Base-by-base conservation (phyloP, 371 early-diverging fungal species). In the Mucor ambiguus region DNA sequence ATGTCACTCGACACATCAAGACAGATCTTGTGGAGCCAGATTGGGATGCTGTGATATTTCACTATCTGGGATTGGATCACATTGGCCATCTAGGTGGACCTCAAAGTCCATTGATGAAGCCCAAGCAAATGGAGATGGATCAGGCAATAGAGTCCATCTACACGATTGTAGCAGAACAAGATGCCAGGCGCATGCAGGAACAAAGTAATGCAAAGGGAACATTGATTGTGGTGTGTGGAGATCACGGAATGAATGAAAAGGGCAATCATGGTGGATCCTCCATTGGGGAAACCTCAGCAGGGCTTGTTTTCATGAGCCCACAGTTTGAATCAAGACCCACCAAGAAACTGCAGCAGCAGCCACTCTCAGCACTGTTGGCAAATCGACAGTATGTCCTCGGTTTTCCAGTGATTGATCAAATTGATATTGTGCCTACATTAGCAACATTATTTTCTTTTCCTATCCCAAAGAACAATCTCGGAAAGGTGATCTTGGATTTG, bases 231-330 rank as follows among this genome's bases (percentile, higher is more conserved):
- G 79, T 99, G 12, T 88, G 97, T 61, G 98, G 99, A 37, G 99
- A 99, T 81, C 99, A 99, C 77, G 99, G 99, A 1, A 98, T 99
- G 95, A 98, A 97, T 73, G 89, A 93, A 85, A 78, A 75, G 55
- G 89, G 89, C 12, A 88, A 88, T 55, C 89, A 89, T 64, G 89
- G 89, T 22, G 89, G 89, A 3, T 87, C 89, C 14, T 88, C 89
- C 9, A 62, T 72, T 49, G 87, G 85, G 1, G 89, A 89, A 67
- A 87, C 80, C 5, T 86, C 89, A 10, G 78, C 89, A 5, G 86
- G 81, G 1, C 61, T 85, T 32, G 77, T 82, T 4, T 81, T 85
- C 57, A 62, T 84, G 54, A 85, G 86, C 32, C 83, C 86, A 8
- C 60, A 63, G 16, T 82, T 79, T 44, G 69, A 76, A 28, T 72